Conservation (phyloP, 1,284 basidiomycete genomes). For the Cutaneotrichosporon dermatis region DNA sequence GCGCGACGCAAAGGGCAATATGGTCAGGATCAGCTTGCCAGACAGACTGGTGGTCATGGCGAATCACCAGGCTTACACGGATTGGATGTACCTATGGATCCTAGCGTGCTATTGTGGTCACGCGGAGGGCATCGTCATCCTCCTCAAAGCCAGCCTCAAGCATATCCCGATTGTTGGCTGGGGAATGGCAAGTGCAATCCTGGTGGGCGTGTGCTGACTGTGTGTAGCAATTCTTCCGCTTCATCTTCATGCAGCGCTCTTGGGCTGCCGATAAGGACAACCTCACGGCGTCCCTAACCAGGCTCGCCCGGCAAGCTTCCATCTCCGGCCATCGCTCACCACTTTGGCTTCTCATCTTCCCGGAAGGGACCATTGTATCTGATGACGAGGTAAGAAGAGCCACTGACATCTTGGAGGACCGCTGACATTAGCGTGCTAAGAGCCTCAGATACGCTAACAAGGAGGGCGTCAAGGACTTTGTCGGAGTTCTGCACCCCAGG, state of each 20-base stretch:
- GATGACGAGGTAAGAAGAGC: slow-evolving; percentile 53
- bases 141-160: slow-evolving; percentile 81
- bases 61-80: slow-evolving; percentile 82
- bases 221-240: slow-evolving; percentile 72
- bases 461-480: slow-evolving; percentile 59
- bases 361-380: slow-evolving; percentile 87
- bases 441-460: slow-evolving; percentile 63
- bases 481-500: slow-evolving; percentile 75
- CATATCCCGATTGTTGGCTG: slow-evolving; percentile 84
- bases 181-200: slow-evolving; percentile 27
- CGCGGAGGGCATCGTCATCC: slow-evolving; percentile 68
- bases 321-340: slow-evolving; percentile 60
- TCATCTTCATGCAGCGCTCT: slow-evolving; percentile 80
- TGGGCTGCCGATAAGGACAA: slow-evolving; percentile 75
- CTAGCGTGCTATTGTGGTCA: slow-evolving; percentile 70
- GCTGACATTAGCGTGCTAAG: slow-evolving; percentile 57
- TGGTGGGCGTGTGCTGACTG: background rate
- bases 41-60: slow-evolving; percentile 70
- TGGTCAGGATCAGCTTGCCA: slow-evolving; percentile 64
- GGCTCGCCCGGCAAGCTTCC: slow-evolving; percentile 55
- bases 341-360: slow-evolving; percentile 79
- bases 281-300: slow-evolving; percentile 49
- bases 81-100: slow-evolving; percentile 85
- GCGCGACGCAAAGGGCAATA: slow-evolving; percentile 55
- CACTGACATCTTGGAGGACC: background rate